Conservation (phyloP, 1,139 yeast species). For the Suhomyces kunorum region DNA sequence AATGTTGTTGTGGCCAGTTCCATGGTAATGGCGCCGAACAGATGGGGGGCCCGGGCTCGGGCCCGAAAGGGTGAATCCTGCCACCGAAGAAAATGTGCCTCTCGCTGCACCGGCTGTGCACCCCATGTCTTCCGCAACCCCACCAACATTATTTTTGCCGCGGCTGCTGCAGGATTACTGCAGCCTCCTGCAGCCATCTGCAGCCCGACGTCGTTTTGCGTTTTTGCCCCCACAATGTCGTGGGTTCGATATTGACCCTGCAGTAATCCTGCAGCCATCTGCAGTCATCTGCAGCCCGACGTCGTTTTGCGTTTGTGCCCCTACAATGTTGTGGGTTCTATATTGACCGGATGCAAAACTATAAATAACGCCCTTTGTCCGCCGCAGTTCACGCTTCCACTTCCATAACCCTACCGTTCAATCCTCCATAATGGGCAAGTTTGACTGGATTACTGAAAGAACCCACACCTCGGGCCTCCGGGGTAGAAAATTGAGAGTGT, state of each 20-base stretch:
- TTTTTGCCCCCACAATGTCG: neutral
- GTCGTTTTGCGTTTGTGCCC: neutral
- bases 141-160: neutral
- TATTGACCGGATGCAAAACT: conserved; percentile 4
- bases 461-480: conserved; percentile 49
- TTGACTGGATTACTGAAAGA: conserved; percentile 26
- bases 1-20: neutral
- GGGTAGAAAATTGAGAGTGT: conserved; percentile 45
- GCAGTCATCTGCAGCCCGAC: neutral
- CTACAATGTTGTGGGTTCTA: neutral
- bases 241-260: neutral
- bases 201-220: neutral
- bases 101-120: neutral
- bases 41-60: neutral
- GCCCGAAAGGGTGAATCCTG: neutral
- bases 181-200: neutral
- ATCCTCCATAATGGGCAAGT: conserved; percentile 5
- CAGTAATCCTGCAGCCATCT: neutral
- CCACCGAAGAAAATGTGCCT: neutral
- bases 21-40: neutral
- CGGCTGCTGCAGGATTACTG: too few relatives aligned
- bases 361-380: conserved; percentile 3
- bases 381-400: neutral
- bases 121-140: neutral
- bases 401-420: neutral